Percentiles rank a stretch among this genome's conserved stretches.
Evolutionary conservation across 2,329 filamentous ascomycete species (phyloP).

Genomic region (Fusarium sp.): DNA sequence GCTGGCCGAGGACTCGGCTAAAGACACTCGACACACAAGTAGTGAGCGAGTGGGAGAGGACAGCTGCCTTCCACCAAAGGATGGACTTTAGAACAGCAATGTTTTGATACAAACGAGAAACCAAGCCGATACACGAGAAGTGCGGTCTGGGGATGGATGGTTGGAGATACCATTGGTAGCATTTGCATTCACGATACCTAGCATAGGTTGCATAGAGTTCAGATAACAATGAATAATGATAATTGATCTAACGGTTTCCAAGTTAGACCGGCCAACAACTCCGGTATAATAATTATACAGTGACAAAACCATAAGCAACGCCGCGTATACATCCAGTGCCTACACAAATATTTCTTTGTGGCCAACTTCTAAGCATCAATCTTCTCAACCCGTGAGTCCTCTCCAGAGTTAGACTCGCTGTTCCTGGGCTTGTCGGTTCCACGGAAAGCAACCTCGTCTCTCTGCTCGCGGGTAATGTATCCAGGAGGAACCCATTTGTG

Average conservation of each 20-base stretch:
- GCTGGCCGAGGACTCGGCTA: conserved; percentile 1
- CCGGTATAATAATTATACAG: conserved; percentile 23
- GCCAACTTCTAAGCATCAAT: conserved; percentile 30
- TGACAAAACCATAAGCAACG: conserved; percentile 29
- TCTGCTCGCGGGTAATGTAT: conserved; percentile 57
- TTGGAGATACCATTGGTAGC: neutral
- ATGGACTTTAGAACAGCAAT: neutral
- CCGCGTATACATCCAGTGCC: conserved; percentile 29
- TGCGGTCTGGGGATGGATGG: neutral
- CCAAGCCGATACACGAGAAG: no score
- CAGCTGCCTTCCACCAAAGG: neutral
- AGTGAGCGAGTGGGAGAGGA: neutral
- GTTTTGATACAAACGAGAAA: neutral
- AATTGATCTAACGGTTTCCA: conserved; percentile 16
- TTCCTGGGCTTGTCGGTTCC: conserved; percentile 43
- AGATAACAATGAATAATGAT: conserved; percentile 14
- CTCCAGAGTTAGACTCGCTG: conserved; percentile 42
- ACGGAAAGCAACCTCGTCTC: conserved; percentile 50
- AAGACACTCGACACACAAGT: neutral
- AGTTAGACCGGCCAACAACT: neutral
- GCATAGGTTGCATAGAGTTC: neutral
- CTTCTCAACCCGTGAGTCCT: conserved; percentile 37
- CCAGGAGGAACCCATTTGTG: conserved; percentile 64
- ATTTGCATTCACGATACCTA: conserved; percentile 2
- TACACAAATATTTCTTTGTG: neutral